Base-by-base conservation (phyloP, 1,284 basidiomycete genomes). In the Rhodotorula sp. region DNA sequence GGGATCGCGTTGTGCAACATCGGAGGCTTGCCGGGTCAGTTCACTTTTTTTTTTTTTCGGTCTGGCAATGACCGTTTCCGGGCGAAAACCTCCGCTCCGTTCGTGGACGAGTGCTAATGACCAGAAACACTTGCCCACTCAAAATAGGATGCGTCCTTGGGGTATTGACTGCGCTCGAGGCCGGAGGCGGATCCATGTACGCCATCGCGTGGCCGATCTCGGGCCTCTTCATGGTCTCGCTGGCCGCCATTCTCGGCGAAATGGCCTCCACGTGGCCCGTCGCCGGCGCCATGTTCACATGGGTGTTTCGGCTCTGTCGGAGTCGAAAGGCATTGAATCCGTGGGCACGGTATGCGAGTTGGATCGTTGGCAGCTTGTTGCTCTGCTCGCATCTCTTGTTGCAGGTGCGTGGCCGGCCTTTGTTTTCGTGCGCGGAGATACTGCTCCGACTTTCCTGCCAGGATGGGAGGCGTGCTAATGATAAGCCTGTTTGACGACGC, bases 191-290 rank as follows among this genome's bases (percentile, higher is more conserved):
- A 6, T 69, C 70, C 17, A 73, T 77, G 75, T 74, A 78, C 57
- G 61, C 71, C n/a, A 66, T 77, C 30, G 76, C 75, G 3, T 78
- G 77, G 77, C 78, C 78, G 6, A 26, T 78, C 26, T 73, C 73
- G 12, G 77, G 76, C n/a, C 64, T 78, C 30, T 78, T 77, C 67
- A 78, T 78, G 71, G 62, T 69, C 48, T 51, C 63, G n/a, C 56
- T 77, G 58, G 72, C 77, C 1, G 76, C 78, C 18, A 64, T 74
- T 12, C 65, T 78, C 17, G 77, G 76, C 59, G 78, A 78, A 60
- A 69, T 78, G 63, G 74, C 75, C 0, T 74, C 72, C 18, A 76
- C 76, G 1, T 78, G 70, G 56, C 78, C 78, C 3, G 78, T 78
- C 17, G 75, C 76, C 8, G 77, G 77, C 26, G 75, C 73, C 53